Conservation (phyloP, 805 yeast species). For the Martiniozyma abietophila region DNA sequence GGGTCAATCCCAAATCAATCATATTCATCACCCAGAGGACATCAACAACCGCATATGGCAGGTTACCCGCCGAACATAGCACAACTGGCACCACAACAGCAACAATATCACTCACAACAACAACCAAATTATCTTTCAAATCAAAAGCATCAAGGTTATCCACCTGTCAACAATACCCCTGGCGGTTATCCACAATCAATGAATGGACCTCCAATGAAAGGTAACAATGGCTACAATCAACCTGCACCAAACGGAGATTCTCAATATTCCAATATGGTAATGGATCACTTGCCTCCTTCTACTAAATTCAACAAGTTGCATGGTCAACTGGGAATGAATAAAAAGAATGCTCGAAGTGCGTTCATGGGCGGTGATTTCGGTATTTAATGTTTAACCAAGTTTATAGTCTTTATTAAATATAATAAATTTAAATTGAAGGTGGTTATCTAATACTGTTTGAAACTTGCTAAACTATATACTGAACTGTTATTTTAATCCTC, state of each 20-base stretch:
- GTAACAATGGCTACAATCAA: neutral
- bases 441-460: no score
- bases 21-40: neutral
- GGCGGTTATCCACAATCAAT: neutral
- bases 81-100: no score
- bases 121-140: neutral
- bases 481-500: neutral
- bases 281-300: constrained; percentile 39
- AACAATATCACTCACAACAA: neutral
- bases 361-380: constrained; percentile 63
- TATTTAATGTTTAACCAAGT: no score
- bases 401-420: no score
- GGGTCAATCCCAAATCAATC: neutral
- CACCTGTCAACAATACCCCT: neutral
- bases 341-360: constrained; percentile 54
- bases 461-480: neutral
- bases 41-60: neutral
- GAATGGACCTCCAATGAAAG: neutral
- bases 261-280: constrained; percentile 31
- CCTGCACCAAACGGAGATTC: constrained; percentile 6
- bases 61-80: neutral
- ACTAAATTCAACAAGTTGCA: constrained; percentile 37
- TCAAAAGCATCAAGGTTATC: neutral
- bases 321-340: constrained; percentile 33
- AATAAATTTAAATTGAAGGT: no score